Evolutionary conservation across 228 moss, liverwort and hornwort species (phyloP), one percentile per base, ranked within the genome.

Genomic region (Sphagnum magellanicum): DNA sequence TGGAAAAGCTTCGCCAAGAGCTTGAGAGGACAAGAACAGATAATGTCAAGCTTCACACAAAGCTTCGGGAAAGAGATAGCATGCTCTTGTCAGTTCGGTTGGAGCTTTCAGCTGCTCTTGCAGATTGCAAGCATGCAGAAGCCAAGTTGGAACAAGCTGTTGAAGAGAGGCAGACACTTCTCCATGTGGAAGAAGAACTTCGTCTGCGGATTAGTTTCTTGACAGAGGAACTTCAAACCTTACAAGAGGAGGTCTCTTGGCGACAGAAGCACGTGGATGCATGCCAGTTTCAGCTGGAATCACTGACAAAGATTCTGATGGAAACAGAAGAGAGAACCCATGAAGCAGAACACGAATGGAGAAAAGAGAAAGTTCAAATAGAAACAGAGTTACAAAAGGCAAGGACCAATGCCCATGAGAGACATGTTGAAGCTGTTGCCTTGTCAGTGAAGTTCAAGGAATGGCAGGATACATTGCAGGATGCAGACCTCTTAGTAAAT

Each of bases 401-500:
- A 50, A 81, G 70, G 57, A 73, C 79, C 16, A 88, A 89, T 51
- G 96, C 93, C 13, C 76, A 74, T 67, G 91, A 93, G 84, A 96
- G 90, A 61, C 75, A 73, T 49, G 83, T 74, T 72, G 93, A 92
- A 81, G 95, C 95, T 57, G 86, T 85, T 15, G 77, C 75, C 65
- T 74, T 96, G 81, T 75, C 79, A 68, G 82, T 87, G 65, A 93
- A 93, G 73, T 89, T 96, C 60, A 82, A 96, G 77, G 89, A 89
- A 57, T 78, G 89, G 74, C 86, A 96, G 78, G 78, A 81, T 16
- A 96, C 92, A 4, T 67, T 96, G 77, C 74, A 79, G 63, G 96
- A 93, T 80, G 89, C 88, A 67, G 91, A 91, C 71, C 75, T 76
- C 8, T 84, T 91, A 66, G 86, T 93, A 10, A 88, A 91, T 85